Conservation (phyloP, 163 green algal genomes). For the Smithsoniella earleae region DNA sequence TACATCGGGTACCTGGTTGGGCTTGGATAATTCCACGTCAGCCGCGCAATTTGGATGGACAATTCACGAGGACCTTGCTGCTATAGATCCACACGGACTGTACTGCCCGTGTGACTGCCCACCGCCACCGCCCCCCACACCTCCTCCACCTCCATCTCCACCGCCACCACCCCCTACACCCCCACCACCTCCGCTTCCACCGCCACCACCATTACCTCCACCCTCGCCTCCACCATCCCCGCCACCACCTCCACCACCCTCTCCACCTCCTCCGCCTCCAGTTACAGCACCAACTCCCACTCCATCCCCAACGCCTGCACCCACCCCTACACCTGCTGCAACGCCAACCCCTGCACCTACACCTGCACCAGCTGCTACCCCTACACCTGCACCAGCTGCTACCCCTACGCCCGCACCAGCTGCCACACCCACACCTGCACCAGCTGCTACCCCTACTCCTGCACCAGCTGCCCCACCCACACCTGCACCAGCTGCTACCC, state of each 20-base stretch:
- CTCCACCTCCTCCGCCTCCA: background rate
- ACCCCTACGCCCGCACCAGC: background rate
- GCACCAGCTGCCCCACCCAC: background rate
- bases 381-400: background rate
- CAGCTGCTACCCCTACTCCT: background rate
- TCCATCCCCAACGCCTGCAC: background rate
- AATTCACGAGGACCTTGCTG: background rate
- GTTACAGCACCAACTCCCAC: background rate
- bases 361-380: background rate
- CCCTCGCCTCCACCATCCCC: too few species aligned
- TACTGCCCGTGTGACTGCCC: background rate
- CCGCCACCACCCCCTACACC: background rate
- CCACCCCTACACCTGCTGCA: too few species aligned
- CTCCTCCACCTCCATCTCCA: background rate
- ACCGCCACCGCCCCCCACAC: background rate
- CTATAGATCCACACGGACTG: background rate
- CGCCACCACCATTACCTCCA: background rate
- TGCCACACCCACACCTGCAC: background rate
- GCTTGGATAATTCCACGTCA: background rate
- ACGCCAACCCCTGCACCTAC: background rate
- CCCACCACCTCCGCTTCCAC: too few species aligned
- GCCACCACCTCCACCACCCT: background rate
- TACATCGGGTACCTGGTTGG: background rate
- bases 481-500: background rate
- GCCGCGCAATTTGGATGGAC: background rate